phyloP scores from a whole-genome alignment of 164 flowering plant genomes.

The Liriodendron chinense region DNA sequence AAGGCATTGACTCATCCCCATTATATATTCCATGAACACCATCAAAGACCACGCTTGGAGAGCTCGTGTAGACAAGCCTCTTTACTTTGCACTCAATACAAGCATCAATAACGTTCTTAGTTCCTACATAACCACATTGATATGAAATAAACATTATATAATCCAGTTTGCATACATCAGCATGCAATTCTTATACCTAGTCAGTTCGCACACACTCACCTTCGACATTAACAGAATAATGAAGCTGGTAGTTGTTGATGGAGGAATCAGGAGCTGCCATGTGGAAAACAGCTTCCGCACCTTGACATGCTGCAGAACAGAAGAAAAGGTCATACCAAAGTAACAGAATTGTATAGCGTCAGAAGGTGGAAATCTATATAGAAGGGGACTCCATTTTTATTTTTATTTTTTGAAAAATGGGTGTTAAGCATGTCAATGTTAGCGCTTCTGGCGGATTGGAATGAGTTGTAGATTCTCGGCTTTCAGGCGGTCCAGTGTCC shows the following conservation, averaged over 20 bases:
- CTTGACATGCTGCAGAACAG: constrained; percentile 55
- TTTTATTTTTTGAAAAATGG: too few species aligned
- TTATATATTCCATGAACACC: constrained; percentile 75
- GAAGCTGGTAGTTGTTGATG: constrained; percentile 78
- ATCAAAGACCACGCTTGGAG: constrained; percentile 97
- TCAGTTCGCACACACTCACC: constrained; percentile 35
- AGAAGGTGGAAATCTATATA: too few species aligned
- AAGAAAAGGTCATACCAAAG: background rate
- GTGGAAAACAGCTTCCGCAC: constrained; percentile 89
- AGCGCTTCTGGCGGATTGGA: too few species aligned
- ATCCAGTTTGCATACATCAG: background rate
- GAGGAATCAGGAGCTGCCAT: constrained; percentile 99
- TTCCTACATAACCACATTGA: constrained; percentile 43
- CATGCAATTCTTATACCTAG: background rate
- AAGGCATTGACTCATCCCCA: constrained; percentile 82
- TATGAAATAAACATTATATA: constrained; percentile 10
- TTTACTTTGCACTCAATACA: constrained; percentile 75
- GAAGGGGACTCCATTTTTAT: too few species aligned
- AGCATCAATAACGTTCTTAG: constrained; percentile 83
- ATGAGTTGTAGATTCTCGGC: too few species aligned
- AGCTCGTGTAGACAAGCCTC: constrained; percentile 87
- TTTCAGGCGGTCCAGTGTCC: too few species aligned
- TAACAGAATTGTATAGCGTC: too few species aligned
- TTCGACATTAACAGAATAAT: constrained; percentile 85
- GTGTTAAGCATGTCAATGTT: too few species aligned